Percentiles rank a stretch among this genome's conserved stretches.
Conservation (phyloP, 1,284 basidiomycete genomes). For the Boletus albobrunnescens region DNA sequence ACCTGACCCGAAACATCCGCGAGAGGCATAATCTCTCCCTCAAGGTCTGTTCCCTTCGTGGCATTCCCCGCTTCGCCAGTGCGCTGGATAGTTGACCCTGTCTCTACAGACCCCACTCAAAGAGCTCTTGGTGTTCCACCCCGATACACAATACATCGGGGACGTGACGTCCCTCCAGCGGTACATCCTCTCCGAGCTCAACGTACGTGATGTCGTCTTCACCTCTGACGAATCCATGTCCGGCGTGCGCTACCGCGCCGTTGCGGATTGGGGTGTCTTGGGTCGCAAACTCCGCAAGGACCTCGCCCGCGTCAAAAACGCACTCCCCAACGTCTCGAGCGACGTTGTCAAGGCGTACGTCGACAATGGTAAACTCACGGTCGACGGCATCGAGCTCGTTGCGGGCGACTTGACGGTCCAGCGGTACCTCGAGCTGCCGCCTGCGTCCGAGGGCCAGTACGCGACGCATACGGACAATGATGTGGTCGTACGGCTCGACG, state of each 20-base stretch:
- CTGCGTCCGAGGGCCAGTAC: slow-evolving; percentile 57
- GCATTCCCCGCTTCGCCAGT: background rate
- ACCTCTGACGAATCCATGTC: slow-evolving; percentile 84
- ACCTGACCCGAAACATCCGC: slow-evolving; percentile 85
- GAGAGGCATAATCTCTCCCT: slow-evolving; percentile 87
- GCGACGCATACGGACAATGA: slow-evolving; percentile 92
- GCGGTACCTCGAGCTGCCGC: slow-evolving; percentile 83
- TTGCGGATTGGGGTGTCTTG: slow-evolving; percentile 94
- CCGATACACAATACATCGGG: slow-evolving; percentile 77
- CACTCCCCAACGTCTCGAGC: slow-evolving; percentile 77
- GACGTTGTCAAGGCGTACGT: slow-evolving; percentile 83
- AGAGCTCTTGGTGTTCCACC: slow-evolving; percentile 93
- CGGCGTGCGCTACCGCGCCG: slow-evolving; percentile 88
- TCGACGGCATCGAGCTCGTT: slow-evolving; percentile 89
- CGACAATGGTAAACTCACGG: slow-evolving; percentile 71
- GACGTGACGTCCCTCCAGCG: slow-evolving; percentile 84
- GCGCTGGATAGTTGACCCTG: slow-evolving; percentile 3
- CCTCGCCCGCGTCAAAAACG: slow-evolving; percentile 86
- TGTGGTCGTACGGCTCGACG: slow-evolving; percentile 90
- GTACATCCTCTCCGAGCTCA: slow-evolving; percentile 95
- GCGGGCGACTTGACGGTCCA: slow-evolving; percentile 89
- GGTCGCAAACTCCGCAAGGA: slow-evolving; percentile 95
- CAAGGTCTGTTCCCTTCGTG: slow-evolving; percentile 54
- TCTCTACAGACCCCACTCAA: slow-evolving; percentile 77
- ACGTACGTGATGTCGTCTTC: slow-evolving; percentile 87